phyloP scores from a whole-genome alignment of 805 yeast species.

The Barnettozyma botsteinii region DNA sequence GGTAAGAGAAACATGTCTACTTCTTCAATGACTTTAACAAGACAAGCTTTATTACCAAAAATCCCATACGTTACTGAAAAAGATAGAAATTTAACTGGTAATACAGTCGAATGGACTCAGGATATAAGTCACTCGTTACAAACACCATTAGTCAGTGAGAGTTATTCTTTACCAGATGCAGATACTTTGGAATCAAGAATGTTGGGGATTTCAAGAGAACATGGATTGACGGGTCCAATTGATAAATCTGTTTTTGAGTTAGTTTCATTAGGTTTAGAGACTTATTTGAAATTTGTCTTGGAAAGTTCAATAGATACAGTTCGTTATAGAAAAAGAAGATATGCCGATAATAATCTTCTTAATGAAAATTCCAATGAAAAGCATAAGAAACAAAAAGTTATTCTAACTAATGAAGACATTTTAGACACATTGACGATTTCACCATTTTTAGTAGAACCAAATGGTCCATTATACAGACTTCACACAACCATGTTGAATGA shows the following conservation, averaged over 20 bases:
- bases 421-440: slow-evolving; percentile 55
- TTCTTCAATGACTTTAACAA: slow-evolving; percentile 60
- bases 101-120: slow-evolving; percentile 81
- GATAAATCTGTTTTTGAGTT: slow-evolving; percentile 75
- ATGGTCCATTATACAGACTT: slow-evolving; percentile 52
- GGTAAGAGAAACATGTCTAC: slow-evolving; percentile 73
- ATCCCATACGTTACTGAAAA: slow-evolving; percentile 60
- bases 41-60: slow-evolving; percentile 60
- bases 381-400: slow-evolving; percentile 27
- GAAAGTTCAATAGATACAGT: slow-evolving; percentile 72
- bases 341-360: slow-evolving; percentile 27
- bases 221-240: slow-evolving; percentile 81
- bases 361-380: background rate
- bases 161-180: slow-evolving; percentile 76
- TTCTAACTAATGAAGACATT: slow-evolving; percentile 61
- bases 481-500: slow-evolving; percentile 46
- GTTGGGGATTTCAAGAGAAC: slow-evolving; percentile 80
- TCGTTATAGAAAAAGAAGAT: slow-evolving; percentile 49
- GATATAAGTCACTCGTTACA: slow-evolving; percentile 84
- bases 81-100: slow-evolving; percentile 26
- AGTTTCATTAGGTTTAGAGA: slow-evolving; percentile 73
- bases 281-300: slow-evolving; percentile 66
- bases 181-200: slow-evolving; percentile 63
- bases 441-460: slow-evolving; percentile 65
- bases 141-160: slow-evolving; percentile 72